Percentiles rank a stretch among this genome's conserved stretches.
Conservation (phyloP, 176 grass and related monocot species). For the Triticum timopheevii region DNA sequence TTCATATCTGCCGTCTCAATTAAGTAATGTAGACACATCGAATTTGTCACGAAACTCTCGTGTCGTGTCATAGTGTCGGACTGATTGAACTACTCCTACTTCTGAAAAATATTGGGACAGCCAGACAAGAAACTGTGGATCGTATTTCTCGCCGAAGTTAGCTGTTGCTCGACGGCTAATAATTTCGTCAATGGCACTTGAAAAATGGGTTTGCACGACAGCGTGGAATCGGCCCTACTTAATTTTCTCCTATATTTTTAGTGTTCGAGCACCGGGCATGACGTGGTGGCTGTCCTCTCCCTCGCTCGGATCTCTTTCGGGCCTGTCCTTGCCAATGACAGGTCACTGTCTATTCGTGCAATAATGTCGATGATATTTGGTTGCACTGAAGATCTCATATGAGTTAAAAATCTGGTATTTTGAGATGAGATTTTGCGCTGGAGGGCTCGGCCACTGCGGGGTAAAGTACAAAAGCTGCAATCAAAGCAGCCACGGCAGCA, state of each 20-base stretch:
- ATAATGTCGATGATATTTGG: neutral
- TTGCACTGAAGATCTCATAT: no score
- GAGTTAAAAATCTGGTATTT: no score
- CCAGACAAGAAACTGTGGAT: fast-evolving
- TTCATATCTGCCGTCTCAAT: neutral
- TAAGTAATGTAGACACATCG: neutral
- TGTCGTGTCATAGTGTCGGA: neutral
- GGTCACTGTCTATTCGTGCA: neutral
- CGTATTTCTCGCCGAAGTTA: neutral
- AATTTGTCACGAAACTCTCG: neutral
- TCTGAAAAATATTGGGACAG: neutral
- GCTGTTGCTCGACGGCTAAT: neutral
- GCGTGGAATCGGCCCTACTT: neutral
- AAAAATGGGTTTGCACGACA: neutral
- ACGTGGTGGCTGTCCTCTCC: neutral
- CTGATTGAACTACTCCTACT: neutral
- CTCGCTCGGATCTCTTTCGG: neutral
- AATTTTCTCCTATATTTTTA: neutral
- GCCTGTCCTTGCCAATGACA: neutral
- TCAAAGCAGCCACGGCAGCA: neutral
- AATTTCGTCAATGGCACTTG: neutral
- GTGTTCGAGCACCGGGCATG: neutral
- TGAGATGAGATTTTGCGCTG: neutral
- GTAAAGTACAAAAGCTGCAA: no score
- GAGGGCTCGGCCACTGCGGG: neutral